Evolutionary conservation across 345 rosid species (phyloP), one percentile per base, ranked within the genome.

Genomic region (Brassica juncea): DNA sequence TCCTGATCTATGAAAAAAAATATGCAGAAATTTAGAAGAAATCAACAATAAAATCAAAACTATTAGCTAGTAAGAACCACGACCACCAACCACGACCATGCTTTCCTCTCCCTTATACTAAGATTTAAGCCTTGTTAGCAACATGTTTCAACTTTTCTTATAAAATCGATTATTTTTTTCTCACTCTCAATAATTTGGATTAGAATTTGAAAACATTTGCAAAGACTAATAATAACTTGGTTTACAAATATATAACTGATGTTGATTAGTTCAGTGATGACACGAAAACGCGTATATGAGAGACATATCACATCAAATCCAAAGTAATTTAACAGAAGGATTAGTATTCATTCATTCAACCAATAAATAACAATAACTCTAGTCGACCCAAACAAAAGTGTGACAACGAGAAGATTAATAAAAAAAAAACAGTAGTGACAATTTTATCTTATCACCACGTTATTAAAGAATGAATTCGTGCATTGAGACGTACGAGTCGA

Each of bases 251-350:
- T 31, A 21, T 19, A 65, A 35, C 37, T 65, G 32, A 27, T 42
- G 35, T 32, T 32, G 35, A 32, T 32, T 66, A 21, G 68, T 73
- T 72, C 3, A 15, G 70, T 73, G 2, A 73, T 73, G 74, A 14
- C 68, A 68, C 49, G 78, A 80, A 80, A 80, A 74, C 75, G 80
- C 77, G 83, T 75, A 70, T 75, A n/a, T 61, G 64, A 80, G 62
- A 54, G 59, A 54, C 76, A 30, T 58, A 15, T 75, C 80, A 71
- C 83, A 80, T 75, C 83, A 71, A 30, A 32, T 55, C 12, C 7
- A 57, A 68, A 21, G 68, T 65, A 70, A 75, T 21, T 68, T 54
- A 61, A 68, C 25, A 52, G 11, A 60, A 68, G 5, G 25, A 6
- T 23, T 23, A 23, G 25, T 23, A 23, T 23, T 23, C 25, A 23